These are phyloP conservation scores for Heracleum sosnowskyi DNA, from an alignment of 129 eudicot genomes.

Conservation along the genomic window DNA sequence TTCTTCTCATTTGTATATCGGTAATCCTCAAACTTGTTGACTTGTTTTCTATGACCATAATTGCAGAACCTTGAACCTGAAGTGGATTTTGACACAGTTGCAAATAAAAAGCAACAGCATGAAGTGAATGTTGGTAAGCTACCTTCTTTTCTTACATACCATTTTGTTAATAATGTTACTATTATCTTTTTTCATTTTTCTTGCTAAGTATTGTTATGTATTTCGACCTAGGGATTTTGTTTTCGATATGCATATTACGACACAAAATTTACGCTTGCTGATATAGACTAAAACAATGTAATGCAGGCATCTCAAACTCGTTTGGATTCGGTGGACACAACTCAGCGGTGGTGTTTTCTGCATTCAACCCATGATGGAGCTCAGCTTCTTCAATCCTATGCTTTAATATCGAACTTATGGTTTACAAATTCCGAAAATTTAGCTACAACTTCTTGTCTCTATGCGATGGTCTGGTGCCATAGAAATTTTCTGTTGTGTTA, in stretches of 20 bases:
- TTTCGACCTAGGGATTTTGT: background rate
- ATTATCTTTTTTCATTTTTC: no score
- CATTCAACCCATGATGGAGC: constrained; percentile 68
- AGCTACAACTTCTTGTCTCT: background rate
- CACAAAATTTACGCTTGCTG: background rate
- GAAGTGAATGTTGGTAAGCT: constrained; percentile 95
- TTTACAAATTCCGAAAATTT: background rate
- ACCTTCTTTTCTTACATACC: background rate
- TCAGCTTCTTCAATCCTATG: background rate
- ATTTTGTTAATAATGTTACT: background rate
- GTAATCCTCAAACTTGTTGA: background rate
- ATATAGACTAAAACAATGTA: constrained; percentile 1
- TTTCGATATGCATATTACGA: background rate
- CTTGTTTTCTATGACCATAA: background rate
- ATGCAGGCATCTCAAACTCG: constrained; percentile 89
- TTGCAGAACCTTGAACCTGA: constrained; percentile 90
- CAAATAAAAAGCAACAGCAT: constrained; percentile 83
- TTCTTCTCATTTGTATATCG: background rate
- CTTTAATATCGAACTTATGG: background rate
- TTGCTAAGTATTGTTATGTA: no score
- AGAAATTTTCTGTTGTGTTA: background rate
- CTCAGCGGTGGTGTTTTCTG: constrained; percentile 87
- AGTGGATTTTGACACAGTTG: constrained; percentile 91
- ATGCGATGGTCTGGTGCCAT: background rate
- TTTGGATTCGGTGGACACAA: constrained; percentile 97